Evolutionary conservation across 495 filamentous ascomycete species (phyloP).

Genomic region (Xylaria palmicola): DNA sequence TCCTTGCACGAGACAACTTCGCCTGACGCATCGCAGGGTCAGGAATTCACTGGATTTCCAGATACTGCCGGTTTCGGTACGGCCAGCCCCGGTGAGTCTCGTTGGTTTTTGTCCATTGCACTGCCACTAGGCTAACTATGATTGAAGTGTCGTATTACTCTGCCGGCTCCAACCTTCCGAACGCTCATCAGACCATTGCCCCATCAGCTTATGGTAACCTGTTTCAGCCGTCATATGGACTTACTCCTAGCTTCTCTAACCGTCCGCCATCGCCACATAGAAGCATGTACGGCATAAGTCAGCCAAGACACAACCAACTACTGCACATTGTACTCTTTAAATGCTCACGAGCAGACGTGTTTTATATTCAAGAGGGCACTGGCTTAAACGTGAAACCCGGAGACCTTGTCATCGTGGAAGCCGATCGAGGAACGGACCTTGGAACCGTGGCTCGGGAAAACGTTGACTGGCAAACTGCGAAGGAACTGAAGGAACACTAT

Average conservation of each 20-base stretch:
- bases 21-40: constrained; percentile 38
- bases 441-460: constrained; percentile 88
- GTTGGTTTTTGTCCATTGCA: background rate
- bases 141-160: constrained; percentile 52
- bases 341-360: constrained; percentile 88
- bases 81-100: constrained; percentile 36
- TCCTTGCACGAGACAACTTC: constrained; percentile 41
- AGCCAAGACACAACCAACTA: constrained; percentile 76
- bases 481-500: constrained; percentile 82
- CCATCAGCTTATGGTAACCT: constrained; percentile 39
- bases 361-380: constrained; percentile 93
- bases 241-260: constrained; percentile 57
- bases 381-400: constrained; percentile 86
- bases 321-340: constrained; percentile 95
- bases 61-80: constrained; percentile 34
- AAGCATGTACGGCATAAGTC: constrained; percentile 59
- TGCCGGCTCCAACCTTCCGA: constrained; percentile 28
- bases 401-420: constrained; percentile 95
- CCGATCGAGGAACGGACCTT: constrained; percentile 91
- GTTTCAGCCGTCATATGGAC: constrained; percentile 40
- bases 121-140: constrained; percentile 24
- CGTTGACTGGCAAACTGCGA: constrained; percentile 78
- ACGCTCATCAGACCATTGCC: constrained; percentile 39
- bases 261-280: constrained; percentile 57
- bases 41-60: constrained; percentile 36